These are phyloP conservation scores for Ottelia alismoides DNA, from an alignment of 106 monocot species.

Conservation along the genomic window DNA sequence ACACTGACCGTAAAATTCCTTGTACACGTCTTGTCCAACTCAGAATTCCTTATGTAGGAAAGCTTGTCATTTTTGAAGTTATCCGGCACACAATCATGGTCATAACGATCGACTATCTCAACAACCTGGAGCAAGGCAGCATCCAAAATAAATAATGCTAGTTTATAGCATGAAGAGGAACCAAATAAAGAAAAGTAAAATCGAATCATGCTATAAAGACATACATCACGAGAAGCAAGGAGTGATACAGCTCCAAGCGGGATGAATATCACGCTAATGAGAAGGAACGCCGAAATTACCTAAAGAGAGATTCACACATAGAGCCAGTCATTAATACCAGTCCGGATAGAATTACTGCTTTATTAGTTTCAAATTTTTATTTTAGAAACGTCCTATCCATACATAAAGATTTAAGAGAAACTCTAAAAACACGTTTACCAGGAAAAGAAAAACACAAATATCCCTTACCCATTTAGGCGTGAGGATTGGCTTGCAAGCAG, in stretches of 20 bases:
- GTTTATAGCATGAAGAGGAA: too few species aligned
- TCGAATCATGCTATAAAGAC: background rate
- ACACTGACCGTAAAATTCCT: constrained; percentile 45
- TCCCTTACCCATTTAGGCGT: constrained; percentile 78
- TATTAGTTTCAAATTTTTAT: too few species aligned
- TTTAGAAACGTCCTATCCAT: too few species aligned
- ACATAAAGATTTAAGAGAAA: too few species aligned
- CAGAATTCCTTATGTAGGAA: constrained; percentile 38
- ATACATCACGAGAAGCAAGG: constrained; percentile 58
- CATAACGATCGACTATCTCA: constrained; percentile 76
- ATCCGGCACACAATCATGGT: constrained; percentile 36
- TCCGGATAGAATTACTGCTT: too few species aligned
- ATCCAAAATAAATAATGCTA: too few species aligned
- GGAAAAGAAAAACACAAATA: too few species aligned
- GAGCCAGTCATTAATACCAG: too few species aligned
- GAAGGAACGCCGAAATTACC: constrained; percentile 63
- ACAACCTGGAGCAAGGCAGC: constrained; percentile 39
- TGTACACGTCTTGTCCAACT: constrained; percentile 36
- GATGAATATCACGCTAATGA: constrained; percentile 62
- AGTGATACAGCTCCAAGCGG: constrained; percentile 64
- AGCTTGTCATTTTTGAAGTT: constrained; percentile 22
- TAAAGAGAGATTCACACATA: too few species aligned
- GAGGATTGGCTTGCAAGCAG: constrained; percentile 86
- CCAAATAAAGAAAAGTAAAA: background rate
- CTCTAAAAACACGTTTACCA: too few species aligned